Percentiles rank a stretch among this genome's conserved stretches.
Conservation (phyloP, 345 rosid genomes). For the Rhodomyrtus tomentosa region DNA sequence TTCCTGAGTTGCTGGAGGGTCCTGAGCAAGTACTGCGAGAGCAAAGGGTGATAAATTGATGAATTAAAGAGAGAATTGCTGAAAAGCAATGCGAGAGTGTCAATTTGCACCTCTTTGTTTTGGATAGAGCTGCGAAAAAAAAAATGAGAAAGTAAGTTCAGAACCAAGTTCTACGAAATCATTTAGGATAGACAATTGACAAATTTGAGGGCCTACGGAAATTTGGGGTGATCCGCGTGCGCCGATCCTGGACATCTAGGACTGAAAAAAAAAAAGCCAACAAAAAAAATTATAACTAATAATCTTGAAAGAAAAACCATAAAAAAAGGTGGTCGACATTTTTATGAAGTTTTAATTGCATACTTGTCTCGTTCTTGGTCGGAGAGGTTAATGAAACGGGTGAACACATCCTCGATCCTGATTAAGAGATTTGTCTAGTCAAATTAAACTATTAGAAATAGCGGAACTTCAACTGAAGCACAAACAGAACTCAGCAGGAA, state of each 20-base stretch:
- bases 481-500: background rate
- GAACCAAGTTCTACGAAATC: background rate
- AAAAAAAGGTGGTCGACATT: background rate
- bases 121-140: constrained; percentile 29
- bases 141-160: background rate
- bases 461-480: background rate
- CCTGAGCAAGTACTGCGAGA: constrained; percentile 38
- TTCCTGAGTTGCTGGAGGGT: constrained; percentile 36
- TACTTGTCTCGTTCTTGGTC: constrained; percentile 73
- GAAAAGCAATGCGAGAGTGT: background rate
- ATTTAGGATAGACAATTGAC: background rate
- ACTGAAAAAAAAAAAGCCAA: background rate
- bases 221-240: background rate
- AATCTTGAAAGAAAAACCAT: background rate
- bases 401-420: constrained; percentile 65
- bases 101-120: constrained; percentile 36
- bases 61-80: background rate
- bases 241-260: background rate
- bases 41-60: background rate
- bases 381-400: constrained; percentile 46
- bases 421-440: background rate
- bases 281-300: background rate
- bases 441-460: background rate
- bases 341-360: background rate
- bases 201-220: background rate